Evolutionary conservation across 192 early-diverging fungal species (phyloP).

Genomic region (Coemansia sp.): DNA sequence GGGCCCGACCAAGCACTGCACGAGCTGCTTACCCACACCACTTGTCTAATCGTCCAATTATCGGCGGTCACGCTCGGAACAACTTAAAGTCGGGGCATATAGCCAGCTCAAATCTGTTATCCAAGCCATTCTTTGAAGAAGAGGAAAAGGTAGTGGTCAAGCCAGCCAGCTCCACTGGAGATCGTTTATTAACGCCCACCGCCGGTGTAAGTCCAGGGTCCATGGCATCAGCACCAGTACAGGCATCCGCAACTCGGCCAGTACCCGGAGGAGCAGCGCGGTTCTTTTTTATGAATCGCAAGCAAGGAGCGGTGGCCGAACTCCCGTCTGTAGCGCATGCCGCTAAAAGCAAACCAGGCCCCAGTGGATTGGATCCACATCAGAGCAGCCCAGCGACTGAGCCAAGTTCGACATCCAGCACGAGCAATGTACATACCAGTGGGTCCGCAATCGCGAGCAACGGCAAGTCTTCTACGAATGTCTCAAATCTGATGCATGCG

Average conservation of each 20-base stretch:
- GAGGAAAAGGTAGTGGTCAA: slow-evolving; percentile 8
- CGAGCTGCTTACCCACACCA: background rate
- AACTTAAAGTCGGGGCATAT: slow-evolving; percentile 13
- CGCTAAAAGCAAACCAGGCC: background rate
- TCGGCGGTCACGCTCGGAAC: slow-evolving; percentile 26
- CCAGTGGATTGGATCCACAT: background rate
- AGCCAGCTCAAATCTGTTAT: background rate
- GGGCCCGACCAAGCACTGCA: background rate
- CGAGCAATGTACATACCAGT: background rate
- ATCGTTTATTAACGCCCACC: background rate
- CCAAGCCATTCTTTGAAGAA: slow-evolving; percentile 18
- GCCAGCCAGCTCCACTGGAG: background rate
- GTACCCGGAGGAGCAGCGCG: background rate
- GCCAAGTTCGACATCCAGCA: background rate
- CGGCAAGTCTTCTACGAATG: background rate
- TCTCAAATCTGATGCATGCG: background rate
- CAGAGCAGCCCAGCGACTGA: background rate
- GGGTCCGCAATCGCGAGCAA: too few relatives aligned
- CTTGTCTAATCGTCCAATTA: slow-evolving; percentile 1
- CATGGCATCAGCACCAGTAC: background rate
- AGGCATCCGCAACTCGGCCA: background rate
- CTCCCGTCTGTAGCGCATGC: slow-evolving; percentile 10
- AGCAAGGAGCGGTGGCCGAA: background rate
- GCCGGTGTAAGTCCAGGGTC: background rate
- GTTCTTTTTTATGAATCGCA: slow-evolving; percentile 18